Percentiles rank a stretch among this genome's conserved stretches.
Evolutionary conservation across 2,329 filamentous ascomycete genomes (phyloP).

Genomic region (Fusarium fujikuroi): DNA sequence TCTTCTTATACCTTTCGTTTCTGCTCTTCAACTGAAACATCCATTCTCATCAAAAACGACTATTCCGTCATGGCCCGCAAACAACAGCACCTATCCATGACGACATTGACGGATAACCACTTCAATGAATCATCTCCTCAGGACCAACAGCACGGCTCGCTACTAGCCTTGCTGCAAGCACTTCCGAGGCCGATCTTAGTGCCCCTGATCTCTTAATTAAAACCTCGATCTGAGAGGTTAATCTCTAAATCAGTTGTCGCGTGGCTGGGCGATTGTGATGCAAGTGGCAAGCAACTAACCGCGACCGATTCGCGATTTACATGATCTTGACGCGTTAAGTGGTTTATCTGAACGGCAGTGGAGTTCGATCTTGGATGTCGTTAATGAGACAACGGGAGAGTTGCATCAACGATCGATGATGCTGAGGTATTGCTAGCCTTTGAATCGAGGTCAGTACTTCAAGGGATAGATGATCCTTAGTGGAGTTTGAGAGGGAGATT

Average conservation of each 20-base stretch:
- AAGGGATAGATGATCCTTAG: neutral
- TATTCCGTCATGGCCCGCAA: slow-evolving; percentile 25
- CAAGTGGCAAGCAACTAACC: slow-evolving; percentile 9
- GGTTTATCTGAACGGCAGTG: neutral
- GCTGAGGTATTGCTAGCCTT: slow-evolving; percentile 8
- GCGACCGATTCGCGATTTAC: neutral
- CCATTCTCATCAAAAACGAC: neutral
- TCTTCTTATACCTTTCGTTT: slow-evolving; percentile 20
- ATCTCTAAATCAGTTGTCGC: slow-evolving; percentile 12
- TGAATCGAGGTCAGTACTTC: slow-evolving; percentile 12
- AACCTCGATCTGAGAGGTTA: slow-evolving; percentile 20
- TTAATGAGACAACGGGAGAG: slow-evolving; percentile 20
- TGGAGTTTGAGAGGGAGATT: neutral
- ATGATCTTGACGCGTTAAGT: neutral
- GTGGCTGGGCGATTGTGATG: slow-evolving; percentile 29
- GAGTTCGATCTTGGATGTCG: slow-evolving; percentile 8
- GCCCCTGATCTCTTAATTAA: neutral
- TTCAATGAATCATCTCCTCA: slow-evolving; percentile 37
- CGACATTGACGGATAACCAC: slow-evolving; percentile 33
- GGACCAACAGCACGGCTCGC: slow-evolving; percentile 5
- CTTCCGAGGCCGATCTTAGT: slow-evolving; percentile 14
- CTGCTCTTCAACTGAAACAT: neutral
- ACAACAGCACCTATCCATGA: slow-evolving; percentile 32
- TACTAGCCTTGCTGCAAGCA: slow-evolving; percentile 16
- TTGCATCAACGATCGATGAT: slow-evolving; percentile 21